Evolutionary conservation across 2,329 filamentous ascomycete species (phyloP), one percentile per base, ranked within the genome.

Genomic region (Cercospora sesami): DNA sequence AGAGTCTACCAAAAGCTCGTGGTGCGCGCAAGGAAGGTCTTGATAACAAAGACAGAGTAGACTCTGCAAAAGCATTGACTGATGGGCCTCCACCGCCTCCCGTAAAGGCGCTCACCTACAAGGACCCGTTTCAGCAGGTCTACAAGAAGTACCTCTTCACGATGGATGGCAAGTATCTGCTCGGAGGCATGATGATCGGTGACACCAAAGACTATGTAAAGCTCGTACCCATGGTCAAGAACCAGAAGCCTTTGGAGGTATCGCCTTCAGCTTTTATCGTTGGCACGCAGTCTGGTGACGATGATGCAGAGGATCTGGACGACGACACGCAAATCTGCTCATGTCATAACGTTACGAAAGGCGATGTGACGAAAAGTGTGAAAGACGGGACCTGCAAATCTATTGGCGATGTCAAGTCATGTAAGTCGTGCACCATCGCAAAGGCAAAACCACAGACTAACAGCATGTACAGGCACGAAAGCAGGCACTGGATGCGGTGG

Each of bases 161-260:
- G 0, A 83, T 89, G 76, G 94, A 97, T 76, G 93, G 93, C 28
- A 96, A 96, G 78, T 94, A 94, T 75, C 83, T 97, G 1, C 86
- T 97, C 0, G 93, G 93, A n/a, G 94, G 93, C 4, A 97, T 97
- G 92, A 96, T 97, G 92, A 95, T 97, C 69, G 94, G 93, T 45
- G 93, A 97, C 75, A 96, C 92, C 0, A 90, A 87, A 70, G 93
- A 97, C 81, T 97, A 96, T 76, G 87, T 96, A 80, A 96, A 94
- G 78, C 82, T 97, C 23, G 91, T 96, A 0, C 91, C 92, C 1
- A 89, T 96, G 84, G 92, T 95, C 64, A 96, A 94, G 81, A 89
- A 87, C 72, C 91, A 93, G 76, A 96, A 94, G 78, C 83, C 85
- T 69, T 84, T 97, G 1, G 91, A 96, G 14, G 83, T 92, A 0